Evolutionary conservation across 495 filamentous ascomycete genomes (phyloP), one percentile per base, ranked within the genome.

Genomic region (Thermothielavioides terrestris): DNA sequence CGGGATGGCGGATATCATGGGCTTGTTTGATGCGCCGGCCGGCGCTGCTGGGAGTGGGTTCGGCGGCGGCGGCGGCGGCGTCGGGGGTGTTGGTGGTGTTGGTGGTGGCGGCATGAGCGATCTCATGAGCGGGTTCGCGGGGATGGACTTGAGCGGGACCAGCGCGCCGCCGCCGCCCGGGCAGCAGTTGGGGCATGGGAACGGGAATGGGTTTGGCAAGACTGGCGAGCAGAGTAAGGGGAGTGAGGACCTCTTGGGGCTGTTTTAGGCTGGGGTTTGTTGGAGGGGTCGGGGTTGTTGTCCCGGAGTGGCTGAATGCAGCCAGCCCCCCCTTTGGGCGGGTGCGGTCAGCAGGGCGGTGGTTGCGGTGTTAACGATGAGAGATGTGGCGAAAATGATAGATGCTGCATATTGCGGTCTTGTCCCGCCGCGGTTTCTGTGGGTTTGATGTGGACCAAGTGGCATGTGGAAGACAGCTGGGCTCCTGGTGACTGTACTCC

Each of bases 1-100:
- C 67, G 83, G 83, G 49, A 77, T 98, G 72, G 89, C 92, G 52
- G 92, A 96, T 61, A 78, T 98, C 57, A 83, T 97, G 73, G 89
- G 87, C 12, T 70, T 96, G 32, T 94, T 94, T 59, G 82, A 79
- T 51, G 74, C 71, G 2, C 61, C 68, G 46, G 8, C 46, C 59
- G 59, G 46, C 50, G 67, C 65, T 42, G 46, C 59, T 31, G 56
- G 56, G 32, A 59, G 57, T 30, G 60, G 68, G 4, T 14, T n/a
- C n/a, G 22, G 25, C 42, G 34, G 39, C 28, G 18, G 22, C 9
- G 47, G 30, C 1, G 30, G 17, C 7, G 23, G 18, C 6, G 22
- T 20, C 35, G 42, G 3, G 11, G 30, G 39, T 34, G 36, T 25
- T 31, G 30, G 20, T 14, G 41, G 17, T 21, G 50, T 8, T 6